phyloP scores from a whole-genome alignment of 768 basidiomycete genomes.

The Lactarius indigo region DNA sequence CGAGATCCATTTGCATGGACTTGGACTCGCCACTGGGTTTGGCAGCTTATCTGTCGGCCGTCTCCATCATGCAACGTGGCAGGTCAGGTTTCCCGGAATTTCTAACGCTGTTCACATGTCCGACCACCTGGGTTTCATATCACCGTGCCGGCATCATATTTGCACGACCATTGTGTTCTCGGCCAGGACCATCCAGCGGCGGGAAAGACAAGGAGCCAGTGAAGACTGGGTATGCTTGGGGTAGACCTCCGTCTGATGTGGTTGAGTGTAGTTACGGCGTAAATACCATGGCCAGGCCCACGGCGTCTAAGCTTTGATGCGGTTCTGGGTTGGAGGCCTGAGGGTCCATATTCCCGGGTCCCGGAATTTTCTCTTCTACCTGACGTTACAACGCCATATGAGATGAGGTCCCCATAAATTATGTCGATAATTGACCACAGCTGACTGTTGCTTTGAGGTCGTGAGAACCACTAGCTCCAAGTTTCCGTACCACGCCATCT shows the following conservation, averaged over 20 bases:
- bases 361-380: not conserved
- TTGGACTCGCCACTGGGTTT: slow-evolving; percentile 2
- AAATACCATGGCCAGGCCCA: not conserved
- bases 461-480: not conserved
- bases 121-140: not conserved
- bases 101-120: not conserved
- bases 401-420: not conserved
- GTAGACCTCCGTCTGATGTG: not conserved
- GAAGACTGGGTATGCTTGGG: not conserved
- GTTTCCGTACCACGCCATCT: not conserved
- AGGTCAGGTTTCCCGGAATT: not conserved
- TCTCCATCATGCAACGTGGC: not conserved
- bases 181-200: not conserved
- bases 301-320: not conserved
- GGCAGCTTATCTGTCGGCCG: not conserved
- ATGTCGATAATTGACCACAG: not conserved
- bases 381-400: not conserved
- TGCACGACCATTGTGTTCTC: not conserved
- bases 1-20: slow-evolving; percentile 1
- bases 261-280: not conserved
- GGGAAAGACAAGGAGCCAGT: not conserved
- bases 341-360: not conserved
- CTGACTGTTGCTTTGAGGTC: not conserved
- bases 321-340: not conserved
- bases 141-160: not conserved